Evolutionary conservation across 2,329 filamentous ascomycete genomes (phyloP).

Genomic region (Sporothrix dimorphospora): DNA sequence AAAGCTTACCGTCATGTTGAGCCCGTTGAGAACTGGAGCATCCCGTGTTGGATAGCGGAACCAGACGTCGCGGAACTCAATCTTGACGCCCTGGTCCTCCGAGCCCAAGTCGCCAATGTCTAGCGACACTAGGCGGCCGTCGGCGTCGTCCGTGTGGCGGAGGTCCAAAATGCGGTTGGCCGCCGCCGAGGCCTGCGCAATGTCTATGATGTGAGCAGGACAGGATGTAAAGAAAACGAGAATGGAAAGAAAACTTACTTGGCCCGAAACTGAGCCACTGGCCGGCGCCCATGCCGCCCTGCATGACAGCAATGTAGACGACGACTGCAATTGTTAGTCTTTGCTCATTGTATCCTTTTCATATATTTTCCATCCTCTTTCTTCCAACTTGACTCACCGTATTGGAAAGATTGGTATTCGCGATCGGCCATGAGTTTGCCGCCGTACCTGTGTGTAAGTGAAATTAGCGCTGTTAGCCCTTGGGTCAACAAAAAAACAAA

Average conservation of each 20-base stretch:
- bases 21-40: slow-evolving; percentile 67
- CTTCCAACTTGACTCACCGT: slow-evolving; percentile 30
- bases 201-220: slow-evolving; percentile 33
- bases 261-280: slow-evolving; percentile 42
- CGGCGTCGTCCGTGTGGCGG: slow-evolving; percentile 34
- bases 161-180: slow-evolving; percentile 41
- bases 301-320: slow-evolving; percentile 42
- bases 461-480: not conserved
- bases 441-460: slow-evolving; percentile 36
- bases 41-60: slow-evolving; percentile 73
- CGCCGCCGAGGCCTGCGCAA: slow-evolving; percentile 41
- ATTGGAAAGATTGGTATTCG: slow-evolving; percentile 42
- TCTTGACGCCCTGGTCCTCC: slow-evolving; percentile 43
- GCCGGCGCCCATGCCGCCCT: slow-evolving; percentile 41
- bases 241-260: slow-evolving; percentile 33
- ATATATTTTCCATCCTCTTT: too few relatives aligned
- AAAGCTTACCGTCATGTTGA: slow-evolving; percentile 61
- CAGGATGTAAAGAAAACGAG: not conserved
- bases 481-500: not conserved
- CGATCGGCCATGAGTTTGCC: slow-evolving; percentile 39
- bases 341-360: too few relatives aligned
- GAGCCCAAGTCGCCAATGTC: slow-evolving; percentile 38
- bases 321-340: slow-evolving; percentile 34
- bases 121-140: slow-evolving; percentile 37
- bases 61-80: slow-evolving; percentile 70